phyloP scores from a whole-genome alignment of 2,329 filamentous ascomycete genomes.

The Pseudogymnoascus sp. region DNA sequence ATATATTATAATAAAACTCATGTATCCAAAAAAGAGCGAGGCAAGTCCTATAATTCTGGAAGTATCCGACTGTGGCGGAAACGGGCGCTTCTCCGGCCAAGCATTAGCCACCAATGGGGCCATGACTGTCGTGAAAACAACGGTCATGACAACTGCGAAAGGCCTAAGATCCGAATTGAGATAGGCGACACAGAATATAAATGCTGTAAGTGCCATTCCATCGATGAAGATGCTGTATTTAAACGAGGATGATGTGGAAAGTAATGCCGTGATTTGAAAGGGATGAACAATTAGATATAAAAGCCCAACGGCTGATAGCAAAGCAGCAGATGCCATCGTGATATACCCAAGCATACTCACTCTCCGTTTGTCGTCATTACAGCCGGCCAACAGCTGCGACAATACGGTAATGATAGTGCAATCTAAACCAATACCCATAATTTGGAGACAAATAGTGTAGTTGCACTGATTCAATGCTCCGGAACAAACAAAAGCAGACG shows the following conservation, averaged over 20 bases:
- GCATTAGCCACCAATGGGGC: slow-evolving; percentile 5
- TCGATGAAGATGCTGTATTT: neutral
- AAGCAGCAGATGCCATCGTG: neutral
- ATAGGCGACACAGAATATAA: neutral
- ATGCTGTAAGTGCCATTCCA: neutral
- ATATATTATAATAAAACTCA: slow-evolving; percentile 9
- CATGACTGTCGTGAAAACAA: slow-evolving; percentile 4
- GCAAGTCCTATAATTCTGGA: neutral
- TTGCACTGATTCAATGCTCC: neutral
- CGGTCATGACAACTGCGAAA: slow-evolving; percentile 3
- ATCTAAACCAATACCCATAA: slow-evolving; percentile 9
- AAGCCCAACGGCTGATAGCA: neutral
- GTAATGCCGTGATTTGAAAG: neutral
- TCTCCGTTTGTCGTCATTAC: slow-evolving; percentile 10
- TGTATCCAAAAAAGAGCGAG: neutral
- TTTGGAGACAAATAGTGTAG: slow-evolving; percentile 6
- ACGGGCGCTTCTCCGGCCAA: neutral
- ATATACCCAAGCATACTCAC: neutral
- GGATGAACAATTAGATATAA: neutral
- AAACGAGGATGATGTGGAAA: neutral
- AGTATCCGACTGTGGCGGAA: slow-evolving; percentile 9
- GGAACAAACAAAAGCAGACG: slow-evolving; percentile 10
- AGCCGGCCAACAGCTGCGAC: neutral
- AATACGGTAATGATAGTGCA: slow-evolving; percentile 5
- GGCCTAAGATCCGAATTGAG: slow-evolving; percentile 10